A percentile compares a stretch with the other conserved stretches of the same genome.
Evolutionary conservation across 164 flowering plant genomes (phyloP).

Genomic region (Liquidambar formosana): DNA sequence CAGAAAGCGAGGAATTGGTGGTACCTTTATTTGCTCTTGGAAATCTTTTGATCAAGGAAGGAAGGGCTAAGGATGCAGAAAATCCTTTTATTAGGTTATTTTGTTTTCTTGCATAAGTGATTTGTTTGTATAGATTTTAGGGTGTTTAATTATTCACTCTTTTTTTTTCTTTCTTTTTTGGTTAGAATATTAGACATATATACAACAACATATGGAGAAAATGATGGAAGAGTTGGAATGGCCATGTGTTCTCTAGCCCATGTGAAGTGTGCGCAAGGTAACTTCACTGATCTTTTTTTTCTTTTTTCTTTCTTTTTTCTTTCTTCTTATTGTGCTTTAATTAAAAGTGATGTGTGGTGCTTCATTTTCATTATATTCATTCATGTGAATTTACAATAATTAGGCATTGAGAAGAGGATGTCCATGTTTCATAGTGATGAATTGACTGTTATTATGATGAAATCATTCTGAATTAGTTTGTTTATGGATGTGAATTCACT

Average conservation of each 20-base stretch:
- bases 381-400: neutral
- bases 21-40: slow-evolving; percentile 77
- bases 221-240: slow-evolving; percentile 86
- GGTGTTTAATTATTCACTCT: slow-evolving; percentile 4
- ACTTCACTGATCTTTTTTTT: slow-evolving; percentile 9
- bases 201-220: slow-evolving; percentile 62
- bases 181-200: slow-evolving; percentile 63
- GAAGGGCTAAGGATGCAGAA: slow-evolving; percentile 69
- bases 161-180: slow-evolving; percentile 1
- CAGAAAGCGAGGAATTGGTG: slow-evolving; percentile 64
- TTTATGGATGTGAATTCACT: neutral
- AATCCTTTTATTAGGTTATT: slow-evolving; percentile 57
- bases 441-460: neutral
- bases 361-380: neutral
- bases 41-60: slow-evolving; percentile 68
- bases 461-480: neutral
- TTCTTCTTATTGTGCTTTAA: neutral
- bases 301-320: neutral
- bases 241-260: slow-evolving; percentile 84
- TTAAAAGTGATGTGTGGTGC: neutral
- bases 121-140: neutral
- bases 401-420: neutral
- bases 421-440: neutral
- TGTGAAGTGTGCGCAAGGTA: slow-evolving; percentile 79
- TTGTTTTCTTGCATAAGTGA: slow-evolving; percentile 3